A percentile compares a stretch with the other conserved stretches of the same genome.
Evolutionary conservation across 2,329 filamentous ascomycete species (phyloP).

Genomic region (Penicillium occitanis): DNA sequence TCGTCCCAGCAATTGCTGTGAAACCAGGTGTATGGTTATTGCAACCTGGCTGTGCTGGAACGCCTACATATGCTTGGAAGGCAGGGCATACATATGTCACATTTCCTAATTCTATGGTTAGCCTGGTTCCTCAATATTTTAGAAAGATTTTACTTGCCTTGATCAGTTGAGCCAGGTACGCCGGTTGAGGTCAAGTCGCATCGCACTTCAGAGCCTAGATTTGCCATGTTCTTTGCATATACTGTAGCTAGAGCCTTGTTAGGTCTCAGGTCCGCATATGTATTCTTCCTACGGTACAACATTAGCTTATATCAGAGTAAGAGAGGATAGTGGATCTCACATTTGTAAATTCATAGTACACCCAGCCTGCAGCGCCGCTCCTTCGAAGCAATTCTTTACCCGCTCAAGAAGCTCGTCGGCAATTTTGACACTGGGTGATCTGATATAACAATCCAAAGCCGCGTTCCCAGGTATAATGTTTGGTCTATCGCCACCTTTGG

Average conservation of each 20-base stretch:
- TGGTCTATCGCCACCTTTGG: constrained; percentile 1
- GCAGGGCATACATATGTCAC: constrained; percentile 5
- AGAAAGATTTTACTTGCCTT: not conserved
- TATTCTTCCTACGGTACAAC: constrained; percentile 1
- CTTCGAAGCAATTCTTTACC: not conserved
- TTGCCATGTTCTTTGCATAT: not conserved
- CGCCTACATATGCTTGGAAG: constrained; percentile 7
- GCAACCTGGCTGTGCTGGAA: not conserved
- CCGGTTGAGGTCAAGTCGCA: constrained; percentile 1
- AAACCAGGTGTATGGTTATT: constrained; percentile 10
- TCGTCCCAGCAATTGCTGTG: constrained; percentile 3
- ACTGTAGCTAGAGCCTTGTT: constrained; percentile 1
- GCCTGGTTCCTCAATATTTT: too few species aligned
- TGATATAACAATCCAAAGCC: constrained; percentile 7
- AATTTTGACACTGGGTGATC: constrained; percentile 9
- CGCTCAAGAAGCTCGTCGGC: constrained; percentile 2
- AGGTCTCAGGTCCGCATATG: constrained; percentile 2
- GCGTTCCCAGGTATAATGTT: not conserved
- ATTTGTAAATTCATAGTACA: constrained; percentile 4
- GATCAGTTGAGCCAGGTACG: constrained; percentile 5
- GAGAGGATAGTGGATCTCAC: not conserved
- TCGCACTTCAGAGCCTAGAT: not conserved
- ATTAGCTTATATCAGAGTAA: too few species aligned
- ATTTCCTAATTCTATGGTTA: not conserved
- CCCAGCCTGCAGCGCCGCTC: constrained; percentile 1